Evolutionary conservation across 768 basidiomycete species (phyloP).

Genomic region (Termitomyces sp.): DNA sequence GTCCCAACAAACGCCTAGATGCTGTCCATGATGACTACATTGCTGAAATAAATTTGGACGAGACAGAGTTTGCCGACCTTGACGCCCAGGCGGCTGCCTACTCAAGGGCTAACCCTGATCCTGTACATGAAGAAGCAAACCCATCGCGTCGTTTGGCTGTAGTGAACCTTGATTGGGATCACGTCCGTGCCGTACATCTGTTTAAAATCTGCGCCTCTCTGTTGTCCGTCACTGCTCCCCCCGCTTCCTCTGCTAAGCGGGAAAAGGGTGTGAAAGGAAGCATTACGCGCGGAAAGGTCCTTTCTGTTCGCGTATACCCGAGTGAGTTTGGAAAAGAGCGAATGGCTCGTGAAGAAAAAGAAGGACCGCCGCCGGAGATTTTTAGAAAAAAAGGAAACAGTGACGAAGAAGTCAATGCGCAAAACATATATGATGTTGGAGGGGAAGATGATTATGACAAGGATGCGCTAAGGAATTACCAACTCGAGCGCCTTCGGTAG

Average conservation of each 20-base stretch:
- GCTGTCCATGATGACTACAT: constrained; percentile 34
- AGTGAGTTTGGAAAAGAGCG: constrained; percentile 89
- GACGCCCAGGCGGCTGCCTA: constrained; percentile 72
- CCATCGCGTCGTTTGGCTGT: constrained; percentile 74
- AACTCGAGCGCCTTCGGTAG: constrained; percentile 87
- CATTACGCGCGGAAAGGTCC: constrained; percentile 58
- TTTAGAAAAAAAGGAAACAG: constrained; percentile 53
- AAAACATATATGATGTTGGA: constrained; percentile 60
- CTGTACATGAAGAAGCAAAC: constrained; percentile 31
- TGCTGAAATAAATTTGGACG: constrained; percentile 74
- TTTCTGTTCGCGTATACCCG: constrained; percentile 84
- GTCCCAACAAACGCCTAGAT: constrained; percentile 37
- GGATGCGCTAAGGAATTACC: constrained; percentile 84
- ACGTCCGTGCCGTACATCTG: constrained; percentile 83
- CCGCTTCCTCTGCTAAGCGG: constrained; percentile 22
- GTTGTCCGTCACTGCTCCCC: constrained; percentile 54
- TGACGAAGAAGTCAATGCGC: constrained; percentile 58
- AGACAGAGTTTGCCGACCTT: constrained; percentile 62
- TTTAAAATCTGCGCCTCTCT: constrained; percentile 92
- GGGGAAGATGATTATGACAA: constrained; percentile 81
- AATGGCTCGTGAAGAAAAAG: constrained; percentile 80
- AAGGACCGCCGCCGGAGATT: constrained; percentile 84
- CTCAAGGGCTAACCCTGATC: constrained; percentile 42
- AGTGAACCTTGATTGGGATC: constrained; percentile 98
- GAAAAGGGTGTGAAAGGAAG: constrained; percentile 19